Conservation (phyloP, 495 filamentous ascomycete species). For the Glutinoglossum americanum region DNA sequence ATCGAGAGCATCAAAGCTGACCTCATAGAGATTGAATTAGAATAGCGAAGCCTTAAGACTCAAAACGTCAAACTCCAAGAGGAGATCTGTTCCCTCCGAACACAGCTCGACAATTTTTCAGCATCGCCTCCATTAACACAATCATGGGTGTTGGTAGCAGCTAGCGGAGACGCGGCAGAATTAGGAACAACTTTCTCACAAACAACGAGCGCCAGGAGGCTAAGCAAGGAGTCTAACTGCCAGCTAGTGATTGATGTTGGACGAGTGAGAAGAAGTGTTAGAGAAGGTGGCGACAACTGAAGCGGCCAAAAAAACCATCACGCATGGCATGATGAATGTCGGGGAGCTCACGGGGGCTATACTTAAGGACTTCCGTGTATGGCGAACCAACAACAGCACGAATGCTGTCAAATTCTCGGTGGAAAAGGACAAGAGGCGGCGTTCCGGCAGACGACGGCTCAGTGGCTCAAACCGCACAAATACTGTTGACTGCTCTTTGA, state of each 20-base stretch:
- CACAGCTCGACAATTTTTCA: background rate
- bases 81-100: background rate
- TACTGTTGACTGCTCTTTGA: no score
- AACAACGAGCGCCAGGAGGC: background rate
- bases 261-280: background rate
- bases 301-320: slow-evolving; percentile 1
- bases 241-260: background rate
- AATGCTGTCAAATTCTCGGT: slow-evolving; percentile 5
- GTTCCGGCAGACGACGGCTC: slow-evolving; percentile 5
- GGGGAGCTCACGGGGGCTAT: background rate
- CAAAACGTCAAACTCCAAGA: background rate
- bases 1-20: background rate
- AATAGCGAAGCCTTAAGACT: background rate
- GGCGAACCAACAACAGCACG: slow-evolving; percentile 3
- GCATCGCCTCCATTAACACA: background rate
- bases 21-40: background rate
- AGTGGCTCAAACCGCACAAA: slow-evolving; percentile 5
- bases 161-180: background rate
- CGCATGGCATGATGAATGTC: slow-evolving; percentile 1
- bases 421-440: slow-evolving; percentile 7
- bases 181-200: background rate
- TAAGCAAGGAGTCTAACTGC: background rate
- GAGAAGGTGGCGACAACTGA: slow-evolving; percentile 1
- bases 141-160: background rate
- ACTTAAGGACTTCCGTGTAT: slow-evolving; percentile 4